These are phyloP conservation scores for Paraphoma chrysanthemicola DNA, from an alignment of 2,329 filamentous ascomycete species.

Conservation along the genomic window DNA sequence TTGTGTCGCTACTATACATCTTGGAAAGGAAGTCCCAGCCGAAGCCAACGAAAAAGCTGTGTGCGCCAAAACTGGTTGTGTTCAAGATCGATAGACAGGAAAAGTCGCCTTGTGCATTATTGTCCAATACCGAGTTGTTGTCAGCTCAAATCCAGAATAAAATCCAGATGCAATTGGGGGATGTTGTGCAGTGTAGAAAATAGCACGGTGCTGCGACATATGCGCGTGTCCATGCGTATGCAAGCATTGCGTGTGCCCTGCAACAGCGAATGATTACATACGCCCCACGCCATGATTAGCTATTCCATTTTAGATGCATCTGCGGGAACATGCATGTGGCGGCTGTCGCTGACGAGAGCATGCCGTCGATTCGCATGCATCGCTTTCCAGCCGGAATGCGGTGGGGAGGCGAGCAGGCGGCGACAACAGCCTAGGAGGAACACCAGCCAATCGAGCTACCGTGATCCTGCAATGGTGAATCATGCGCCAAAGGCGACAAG, in stretches of 20 bases:
- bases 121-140: neutral
- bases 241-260: neutral
- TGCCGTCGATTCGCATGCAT: constrained; percentile 8
- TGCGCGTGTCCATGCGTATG: neutral
- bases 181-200: neutral
- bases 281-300: neutral
- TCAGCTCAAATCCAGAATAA: neutral
- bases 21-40: neutral
- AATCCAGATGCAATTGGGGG: neutral
- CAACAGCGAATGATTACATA: neutral
- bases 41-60: neutral
- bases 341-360: constrained; percentile 12
- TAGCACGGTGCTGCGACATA: neutral
- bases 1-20: neutral
- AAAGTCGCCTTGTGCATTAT: neutral
- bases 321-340: neutral
- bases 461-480: constrained; percentile 26
- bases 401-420: constrained; percentile 18
- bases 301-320: neutral
- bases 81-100: neutral
- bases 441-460: constrained; percentile 23
- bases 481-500: constrained; percentile 16
- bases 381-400: constrained; percentile 22
- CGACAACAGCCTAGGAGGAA: constrained; percentile 2
- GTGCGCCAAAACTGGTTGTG: neutral